Conservation (phyloP, 176 grass and related monocot genomes). For the Rhipidocladum racemiflorum region DNA sequence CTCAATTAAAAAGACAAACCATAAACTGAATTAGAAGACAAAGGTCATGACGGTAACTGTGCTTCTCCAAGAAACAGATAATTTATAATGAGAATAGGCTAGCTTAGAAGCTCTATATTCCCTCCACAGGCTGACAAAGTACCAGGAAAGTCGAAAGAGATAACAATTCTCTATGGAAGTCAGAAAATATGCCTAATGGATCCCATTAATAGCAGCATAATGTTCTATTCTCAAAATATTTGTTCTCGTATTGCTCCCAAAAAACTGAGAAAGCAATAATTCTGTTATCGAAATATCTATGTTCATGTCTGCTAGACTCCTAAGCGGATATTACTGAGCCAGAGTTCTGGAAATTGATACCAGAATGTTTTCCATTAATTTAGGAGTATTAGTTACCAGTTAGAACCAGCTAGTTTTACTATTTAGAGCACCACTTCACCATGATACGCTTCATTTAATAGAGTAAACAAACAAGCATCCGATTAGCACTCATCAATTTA, state of each 20-base stretch:
- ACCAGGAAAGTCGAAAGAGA: not conserved
- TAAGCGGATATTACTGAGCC: not conserved
- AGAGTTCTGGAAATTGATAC: not conserved
- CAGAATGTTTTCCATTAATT: not conserved
- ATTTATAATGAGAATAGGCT: not conserved
- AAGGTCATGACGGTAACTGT: not conserved
- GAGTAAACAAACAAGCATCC: not conserved
- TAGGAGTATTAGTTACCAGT: not conserved
- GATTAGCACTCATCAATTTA: not conserved
- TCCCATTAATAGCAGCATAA: not conserved
- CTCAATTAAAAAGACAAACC: not conserved
- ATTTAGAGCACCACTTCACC: not conserved
- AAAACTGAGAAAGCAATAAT: not conserved
- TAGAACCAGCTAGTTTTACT: slow-evolving; percentile 12
- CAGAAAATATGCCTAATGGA: slow-evolving; percentile 7
- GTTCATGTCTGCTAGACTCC: not conserved
- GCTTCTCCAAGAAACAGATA: not conserved
- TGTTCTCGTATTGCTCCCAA: not conserved
- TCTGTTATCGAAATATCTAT: not conserved
- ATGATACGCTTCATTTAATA: not conserved
- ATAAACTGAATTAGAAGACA: not conserved
- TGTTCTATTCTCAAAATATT: not conserved
- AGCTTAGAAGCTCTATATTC: slow-evolving; percentile 18
- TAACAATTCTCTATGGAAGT: not conserved
- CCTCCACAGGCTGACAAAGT: not conserved